Evolutionary conservation across 75 land plant species (phyloP), one percentile per base, ranked within the genome.

Genomic region (Selaginella moellendorffii): DNA sequence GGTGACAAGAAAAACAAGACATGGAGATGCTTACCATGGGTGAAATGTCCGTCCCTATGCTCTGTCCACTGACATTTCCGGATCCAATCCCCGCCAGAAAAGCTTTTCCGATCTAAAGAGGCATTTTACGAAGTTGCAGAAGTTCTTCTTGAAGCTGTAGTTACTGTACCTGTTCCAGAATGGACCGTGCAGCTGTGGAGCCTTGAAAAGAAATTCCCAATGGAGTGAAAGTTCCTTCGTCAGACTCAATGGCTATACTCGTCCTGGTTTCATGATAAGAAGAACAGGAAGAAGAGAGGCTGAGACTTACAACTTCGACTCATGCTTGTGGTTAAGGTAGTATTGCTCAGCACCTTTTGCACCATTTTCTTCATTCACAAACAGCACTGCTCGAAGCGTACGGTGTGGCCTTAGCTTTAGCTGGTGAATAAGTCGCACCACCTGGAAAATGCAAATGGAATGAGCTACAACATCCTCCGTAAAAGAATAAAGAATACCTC

Each of bases 331-430:
- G 31, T 69, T 63, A 0, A 24, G 17, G 21, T 64, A 72, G 64
- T 74, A 74, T 65, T 69, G 68, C 53, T 30, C 30, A 2, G 66
- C 76, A 19, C 76, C 76, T 30, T 36, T 26, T 8, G 61, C 28
- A 2, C 76, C 76, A 59, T 69, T 74, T 66, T 74, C 76, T 29
- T 74, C 76, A 36, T 74, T 74, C 36, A 70, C 72, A 36, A 51
- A 74, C 20, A 74, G 63, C 27, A 74, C 68, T 2, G 72, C 76
- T 9, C 76, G 76, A 31, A 74, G 20, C 2, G 76, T 74, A n/a
- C 76, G 28, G 2, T 58, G 54, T 27, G 76, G 76, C 14, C 25
- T 53, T 19, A 69, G 65, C 0, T 69, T 69, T 46, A 65, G 42
- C 27, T 31, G 25, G 25, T 65, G 2, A 22, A 65, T 51, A 31